Evolutionary conservation across 192 early-diverging fungal genomes (phyloP), one percentile per base, ranked within the genome.

Genomic region (Backusella morwellensis): DNA sequence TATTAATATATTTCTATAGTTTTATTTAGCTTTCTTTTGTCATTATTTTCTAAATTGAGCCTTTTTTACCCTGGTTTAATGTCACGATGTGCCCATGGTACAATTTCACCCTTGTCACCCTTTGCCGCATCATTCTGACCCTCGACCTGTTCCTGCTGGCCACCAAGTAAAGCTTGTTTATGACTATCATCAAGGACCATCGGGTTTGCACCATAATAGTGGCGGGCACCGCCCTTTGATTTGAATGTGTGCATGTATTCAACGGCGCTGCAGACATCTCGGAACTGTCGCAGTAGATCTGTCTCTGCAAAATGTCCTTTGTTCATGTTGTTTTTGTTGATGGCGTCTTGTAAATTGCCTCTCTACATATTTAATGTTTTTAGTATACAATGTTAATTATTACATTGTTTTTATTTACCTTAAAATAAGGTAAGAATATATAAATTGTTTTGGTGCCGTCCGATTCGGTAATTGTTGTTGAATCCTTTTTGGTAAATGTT

Each of bases 351-450:
- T 11, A 94, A 72, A 42, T 85, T 90, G 29, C 90, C 90, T 44
- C 78, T 81, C 67, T 80, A 72, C 83, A 87, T 26, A 4, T 3
- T 11, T 11, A 0, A 26, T 63, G 4, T 29, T 59, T 12, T 63
- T 63, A 63, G 56, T 32, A 32, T 32, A 32, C 2, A 32, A 32
- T n/a, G 32, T 32, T 32, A 50, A n/a, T 7, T 8, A 4, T 41
- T 23, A 2, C 29, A 12, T 34, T 29, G 8, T 4, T 59, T 21
- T 56, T 29, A 17, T 3, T 15, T 77, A 85, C 84, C 73, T 88
- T 86, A 70, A 88, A 92, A 56, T 91, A 87, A 6, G 91, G 93
- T 71, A 94, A 83, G 76, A 92, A 89, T 72, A 94, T 94, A 59
- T 90, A 90, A 2, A 90, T 90, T 3, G 86, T 78, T 73, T 86